A percentile compares a stretch with the other conserved stretches of the same genome.
Conservation (phyloP, 768 basidiomycete genomes). For the Leccinum broughii region DNA sequence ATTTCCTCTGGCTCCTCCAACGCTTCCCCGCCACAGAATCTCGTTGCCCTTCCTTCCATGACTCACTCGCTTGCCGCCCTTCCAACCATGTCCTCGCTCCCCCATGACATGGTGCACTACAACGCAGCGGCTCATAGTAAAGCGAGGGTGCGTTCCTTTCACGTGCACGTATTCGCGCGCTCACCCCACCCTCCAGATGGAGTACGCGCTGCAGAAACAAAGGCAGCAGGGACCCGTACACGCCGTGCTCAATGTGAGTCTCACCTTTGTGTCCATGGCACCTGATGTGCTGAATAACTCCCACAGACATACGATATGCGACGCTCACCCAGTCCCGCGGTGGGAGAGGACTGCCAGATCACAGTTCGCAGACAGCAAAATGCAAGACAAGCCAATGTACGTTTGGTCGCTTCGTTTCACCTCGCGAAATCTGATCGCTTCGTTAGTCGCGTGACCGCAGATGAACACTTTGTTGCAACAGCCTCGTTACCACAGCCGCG, state of each 20-base stretch:
- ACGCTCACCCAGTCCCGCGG: constrained; percentile 34
- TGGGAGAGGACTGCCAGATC: constrained; percentile 33
- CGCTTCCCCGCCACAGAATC: constrained; percentile 31
- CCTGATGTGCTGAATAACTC: not conserved
- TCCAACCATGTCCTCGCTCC: constrained; percentile 33
- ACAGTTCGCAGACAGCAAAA: constrained; percentile 34
- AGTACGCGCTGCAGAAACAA: constrained; percentile 33
- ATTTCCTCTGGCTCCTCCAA: constrained; percentile 34
- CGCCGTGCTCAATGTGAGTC: constrained; percentile 27
- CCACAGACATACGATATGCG: constrained; percentile 30
- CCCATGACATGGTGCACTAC: constrained; percentile 34
- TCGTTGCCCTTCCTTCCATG: constrained; percentile 34
- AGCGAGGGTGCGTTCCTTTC: constrained; percentile 26
- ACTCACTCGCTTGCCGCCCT: constrained; percentile 33
- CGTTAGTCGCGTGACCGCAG: constrained; percentile 33
- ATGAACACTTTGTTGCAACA: constrained; percentile 20
- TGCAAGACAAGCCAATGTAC: constrained; percentile 23
- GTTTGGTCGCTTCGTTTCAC: constrained; percentile 1
- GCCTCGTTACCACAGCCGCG: constrained; percentile 19
- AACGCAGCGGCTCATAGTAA: constrained; percentile 31
- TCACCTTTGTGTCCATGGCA: constrained; percentile 3
- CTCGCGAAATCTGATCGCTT: constrained; percentile 14
- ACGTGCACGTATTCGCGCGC: not conserved
- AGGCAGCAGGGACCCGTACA: constrained; percentile 29
- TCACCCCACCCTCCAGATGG: constrained; percentile 29